Conservation (phyloP, 495 filamentous ascomycete genomes). For the Hypoxylon cercidicola region DNA sequence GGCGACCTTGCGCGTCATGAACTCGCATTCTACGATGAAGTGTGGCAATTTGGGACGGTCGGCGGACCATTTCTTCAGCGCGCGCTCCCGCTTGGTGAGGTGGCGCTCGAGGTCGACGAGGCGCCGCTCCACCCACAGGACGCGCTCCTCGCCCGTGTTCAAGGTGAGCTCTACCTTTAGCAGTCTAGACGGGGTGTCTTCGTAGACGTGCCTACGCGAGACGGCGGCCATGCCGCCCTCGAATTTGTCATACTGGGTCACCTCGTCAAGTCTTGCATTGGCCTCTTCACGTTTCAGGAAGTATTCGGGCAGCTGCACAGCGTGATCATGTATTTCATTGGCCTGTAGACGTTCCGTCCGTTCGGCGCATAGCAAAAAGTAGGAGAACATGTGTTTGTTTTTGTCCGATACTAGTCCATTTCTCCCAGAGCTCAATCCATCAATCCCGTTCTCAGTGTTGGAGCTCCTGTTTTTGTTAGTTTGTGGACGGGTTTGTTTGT, state of each 20-base stretch:
- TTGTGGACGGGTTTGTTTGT: not conserved
- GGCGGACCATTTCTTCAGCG: slow-evolving; percentile 20
- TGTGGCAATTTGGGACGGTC: slow-evolving; percentile 13
- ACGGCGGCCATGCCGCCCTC: slow-evolving; percentile 13
- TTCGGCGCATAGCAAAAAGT: not conserved
- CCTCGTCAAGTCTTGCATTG: slow-evolving; percentile 18
- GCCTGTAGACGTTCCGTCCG: not conserved
- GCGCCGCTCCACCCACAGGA: slow-evolving; percentile 29
- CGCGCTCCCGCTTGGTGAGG: slow-evolving; percentile 10
- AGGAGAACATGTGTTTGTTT: not conserved
- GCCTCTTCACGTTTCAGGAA: slow-evolving; percentile 20
- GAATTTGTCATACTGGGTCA: slow-evolving; percentile 3
- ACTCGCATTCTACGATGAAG: slow-evolving; percentile 36
- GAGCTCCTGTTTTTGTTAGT: slow-evolving; percentile 13
- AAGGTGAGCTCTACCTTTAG: slow-evolving; percentile 25
- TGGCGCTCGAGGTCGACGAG: slow-evolving; percentile 9
- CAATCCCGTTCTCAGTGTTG: not conserved
- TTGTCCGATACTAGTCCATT: too few species aligned
- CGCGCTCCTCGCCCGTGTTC: slow-evolving; percentile 21
- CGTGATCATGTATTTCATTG: not conserved
- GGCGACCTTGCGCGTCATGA: slow-evolving; percentile 4
- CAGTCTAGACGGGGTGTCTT: slow-evolving; percentile 9
- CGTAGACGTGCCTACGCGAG: slow-evolving; percentile 9
- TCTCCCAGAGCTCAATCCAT: too few species aligned
- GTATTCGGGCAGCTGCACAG: not conserved